Evolutionary conservation across 2,329 filamentous ascomycete genomes (phyloP).

Genomic region (Penicillium sp.): DNA sequence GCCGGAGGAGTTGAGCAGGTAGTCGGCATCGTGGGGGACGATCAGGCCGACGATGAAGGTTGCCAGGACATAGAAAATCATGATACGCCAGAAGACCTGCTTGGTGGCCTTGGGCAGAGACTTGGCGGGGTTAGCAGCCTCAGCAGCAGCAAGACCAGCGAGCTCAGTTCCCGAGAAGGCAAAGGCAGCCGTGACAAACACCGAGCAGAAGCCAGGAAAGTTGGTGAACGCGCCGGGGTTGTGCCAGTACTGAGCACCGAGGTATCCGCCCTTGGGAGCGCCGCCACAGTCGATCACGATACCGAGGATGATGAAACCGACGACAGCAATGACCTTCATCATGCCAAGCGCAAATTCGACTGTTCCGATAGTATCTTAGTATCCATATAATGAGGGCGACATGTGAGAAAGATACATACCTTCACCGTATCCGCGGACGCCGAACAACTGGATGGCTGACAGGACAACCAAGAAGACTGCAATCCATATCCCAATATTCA

Average conservation of each 20-base stretch:
- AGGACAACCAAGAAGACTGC: conserved; percentile 57
- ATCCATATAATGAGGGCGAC: no score
- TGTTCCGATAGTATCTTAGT: conserved; percentile 6
- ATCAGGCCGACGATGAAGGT: conserved; percentile 51
- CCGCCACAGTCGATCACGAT: conserved; percentile 60
- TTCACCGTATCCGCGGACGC: conserved; percentile 52
- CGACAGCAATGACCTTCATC: conserved; percentile 60
- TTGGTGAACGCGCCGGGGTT: conserved; percentile 49
- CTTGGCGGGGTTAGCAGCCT: conserved; percentile 55
- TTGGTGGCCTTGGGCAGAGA: conserved; percentile 52
- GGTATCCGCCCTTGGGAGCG: conserved; percentile 48
- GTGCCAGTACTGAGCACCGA: conserved; percentile 30
- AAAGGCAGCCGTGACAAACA: conserved; percentile 60
- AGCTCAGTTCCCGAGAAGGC: conserved; percentile 59
- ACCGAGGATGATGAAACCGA: conserved; percentile 73
- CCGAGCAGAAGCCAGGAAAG: conserved; percentile 56
- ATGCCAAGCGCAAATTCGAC: conserved; percentile 61
- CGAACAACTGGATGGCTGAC: conserved; percentile 56
- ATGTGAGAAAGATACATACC: conserved; percentile 3
- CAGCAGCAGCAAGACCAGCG: conserved; percentile 56
- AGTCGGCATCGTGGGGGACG: conserved; percentile 42
- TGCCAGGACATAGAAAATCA: conserved; percentile 52
- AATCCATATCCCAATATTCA: conserved; percentile 59
- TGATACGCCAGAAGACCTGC: conserved; percentile 55
- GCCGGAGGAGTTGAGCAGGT: conserved; percentile 43